These are phyloP conservation scores for Colletotrichum neosansevieriae DNA, from an alignment of 2,329 filamentous ascomycete genomes.

Conservation along the genomic window DNA sequence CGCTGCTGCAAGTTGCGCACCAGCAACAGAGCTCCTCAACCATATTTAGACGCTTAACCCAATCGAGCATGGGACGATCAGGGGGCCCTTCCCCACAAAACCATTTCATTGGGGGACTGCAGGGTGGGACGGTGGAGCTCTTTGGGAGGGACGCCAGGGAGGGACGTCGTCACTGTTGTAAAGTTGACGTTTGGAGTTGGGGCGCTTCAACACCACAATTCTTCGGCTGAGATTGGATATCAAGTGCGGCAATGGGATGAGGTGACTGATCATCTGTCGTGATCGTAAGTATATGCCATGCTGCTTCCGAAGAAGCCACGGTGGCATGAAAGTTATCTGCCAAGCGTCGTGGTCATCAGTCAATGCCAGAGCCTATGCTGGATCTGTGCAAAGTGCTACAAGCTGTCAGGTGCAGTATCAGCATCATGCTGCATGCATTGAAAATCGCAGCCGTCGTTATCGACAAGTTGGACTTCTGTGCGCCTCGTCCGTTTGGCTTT, in stretches of 20 bases:
- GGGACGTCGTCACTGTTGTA: constrained; percentile 29
- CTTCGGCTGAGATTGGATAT: constrained; percentile 1
- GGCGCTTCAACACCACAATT: not conserved
- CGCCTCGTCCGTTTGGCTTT: not conserved
- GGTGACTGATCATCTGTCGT: constrained; percentile 1
- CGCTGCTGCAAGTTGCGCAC: constrained; percentile 43
- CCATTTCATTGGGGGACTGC: constrained; percentile 41
- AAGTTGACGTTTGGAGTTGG: constrained; percentile 30
- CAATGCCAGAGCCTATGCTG: constrained; percentile 7
- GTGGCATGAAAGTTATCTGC: constrained; percentile 18
- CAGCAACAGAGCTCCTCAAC: constrained; percentile 55
- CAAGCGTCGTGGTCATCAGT: constrained; percentile 17
- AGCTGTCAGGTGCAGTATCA: constrained; percentile 22
- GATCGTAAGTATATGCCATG: not conserved
- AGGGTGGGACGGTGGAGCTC: constrained; percentile 35
- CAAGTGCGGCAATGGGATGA: constrained; percentile 13
- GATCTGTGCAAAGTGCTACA: constrained; percentile 27
- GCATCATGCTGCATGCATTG: constrained; percentile 12
- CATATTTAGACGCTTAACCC: constrained; percentile 54
- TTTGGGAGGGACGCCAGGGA: constrained; percentile 37
- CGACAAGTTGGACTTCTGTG: constrained; percentile 14
- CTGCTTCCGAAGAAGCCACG: constrained; percentile 9
- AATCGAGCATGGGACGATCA: constrained; percentile 43
- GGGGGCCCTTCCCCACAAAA: constrained; percentile 46
- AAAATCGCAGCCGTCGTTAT: constrained; percentile 1